These are phyloP conservation scores for Talaromyces proteolyticus DNA, from an alignment of 495 filamentous ascomycete species.

Conservation along the genomic window DNA sequence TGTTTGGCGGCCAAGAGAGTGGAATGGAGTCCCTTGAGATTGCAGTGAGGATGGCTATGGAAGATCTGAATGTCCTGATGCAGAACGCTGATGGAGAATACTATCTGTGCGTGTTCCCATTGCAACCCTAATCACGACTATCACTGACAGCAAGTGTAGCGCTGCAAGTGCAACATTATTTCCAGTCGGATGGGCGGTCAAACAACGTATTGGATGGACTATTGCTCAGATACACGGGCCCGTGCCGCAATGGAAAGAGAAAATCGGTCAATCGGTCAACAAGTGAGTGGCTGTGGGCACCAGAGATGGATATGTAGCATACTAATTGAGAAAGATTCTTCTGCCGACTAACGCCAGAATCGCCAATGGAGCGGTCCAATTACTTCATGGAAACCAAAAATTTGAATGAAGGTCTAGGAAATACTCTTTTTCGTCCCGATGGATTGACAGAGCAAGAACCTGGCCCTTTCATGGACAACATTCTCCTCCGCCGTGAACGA, in stretches of 20 bases:
- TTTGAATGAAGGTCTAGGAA: slow-evolving; percentile 34
- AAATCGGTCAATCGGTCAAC: slow-evolving; percentile 43
- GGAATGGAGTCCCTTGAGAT: slow-evolving; percentile 45
- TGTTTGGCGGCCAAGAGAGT: slow-evolving; percentile 21
- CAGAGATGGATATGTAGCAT: no score
- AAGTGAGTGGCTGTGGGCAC: slow-evolving; percentile 31
- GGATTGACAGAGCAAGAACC: slow-evolving; percentile 27
- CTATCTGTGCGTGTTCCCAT: slow-evolving; percentile 35
- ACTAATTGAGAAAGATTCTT: slow-evolving; percentile 33
- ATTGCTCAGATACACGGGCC: slow-evolving; percentile 46
- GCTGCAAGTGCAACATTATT: slow-evolving; percentile 53
- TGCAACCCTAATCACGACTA: neutral
- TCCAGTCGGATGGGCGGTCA: slow-evolving; percentile 51
- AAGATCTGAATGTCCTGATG: slow-evolving; percentile 51
- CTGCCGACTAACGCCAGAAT: slow-evolving; percentile 33
- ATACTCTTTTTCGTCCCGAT: slow-evolving; percentile 31
- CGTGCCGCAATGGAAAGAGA: slow-evolving; percentile 49
- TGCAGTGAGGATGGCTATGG: slow-evolving; percentile 51
- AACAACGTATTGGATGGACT: slow-evolving; percentile 48
- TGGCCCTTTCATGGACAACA: slow-evolving; percentile 15
- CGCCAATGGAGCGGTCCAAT: slow-evolving; percentile 48
- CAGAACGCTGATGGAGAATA: slow-evolving; percentile 42
- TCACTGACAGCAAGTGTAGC: slow-evolving; percentile 17
- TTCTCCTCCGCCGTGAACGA: slow-evolving; percentile 46
- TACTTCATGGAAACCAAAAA: slow-evolving; percentile 47